Conservation (phyloP, 306 rosid genomes). For the Lithocarpus polystachyus region DNA sequence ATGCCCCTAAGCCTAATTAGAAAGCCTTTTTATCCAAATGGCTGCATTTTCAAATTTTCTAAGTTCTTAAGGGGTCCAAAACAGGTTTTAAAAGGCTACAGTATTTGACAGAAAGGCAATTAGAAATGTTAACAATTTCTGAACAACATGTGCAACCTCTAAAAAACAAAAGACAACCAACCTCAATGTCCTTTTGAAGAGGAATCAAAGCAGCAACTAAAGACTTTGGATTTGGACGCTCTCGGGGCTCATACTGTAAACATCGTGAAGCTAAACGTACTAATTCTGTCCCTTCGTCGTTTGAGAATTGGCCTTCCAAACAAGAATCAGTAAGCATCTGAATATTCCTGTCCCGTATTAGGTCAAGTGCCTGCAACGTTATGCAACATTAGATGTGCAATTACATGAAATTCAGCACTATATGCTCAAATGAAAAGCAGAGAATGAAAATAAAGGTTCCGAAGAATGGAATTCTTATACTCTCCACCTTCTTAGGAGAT, state of each 20-base stretch:
- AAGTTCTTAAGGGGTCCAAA: not conserved
- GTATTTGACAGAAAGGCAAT: slow-evolving; percentile 1
- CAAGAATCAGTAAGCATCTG: slow-evolving; percentile 90
- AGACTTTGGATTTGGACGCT: slow-evolving; percentile 90
- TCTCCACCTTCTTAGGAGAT: not conserved
- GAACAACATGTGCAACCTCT: slow-evolving; percentile 10
- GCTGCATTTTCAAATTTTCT: not conserved
- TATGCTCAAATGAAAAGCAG: not conserved
- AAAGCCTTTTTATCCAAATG: not conserved
- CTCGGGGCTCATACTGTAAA: slow-evolving; percentile 85
- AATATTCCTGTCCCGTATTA: slow-evolving; percentile 85
- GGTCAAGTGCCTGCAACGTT: slow-evolving; percentile 78
- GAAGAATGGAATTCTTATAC: slow-evolving; percentile 6
- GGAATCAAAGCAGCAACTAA: slow-evolving; percentile 82
- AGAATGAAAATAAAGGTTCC: not conserved
- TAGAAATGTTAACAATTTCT: not conserved
- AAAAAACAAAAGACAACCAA: slow-evolving; percentile 26
- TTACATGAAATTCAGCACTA: slow-evolving; percentile 15
- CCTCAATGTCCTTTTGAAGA: slow-evolving; percentile 90
- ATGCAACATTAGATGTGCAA: slow-evolving; percentile 25
- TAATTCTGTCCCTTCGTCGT: slow-evolving; percentile 86
- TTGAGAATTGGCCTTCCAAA: slow-evolving; percentile 88
- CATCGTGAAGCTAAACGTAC: slow-evolving; percentile 95
- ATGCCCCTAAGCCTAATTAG: not conserved
- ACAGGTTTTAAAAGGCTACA: not conserved